Evolutionary conservation across 2,329 filamentous ascomycete species (phyloP).

Genomic region (Ceratocystis destructans): DNA sequence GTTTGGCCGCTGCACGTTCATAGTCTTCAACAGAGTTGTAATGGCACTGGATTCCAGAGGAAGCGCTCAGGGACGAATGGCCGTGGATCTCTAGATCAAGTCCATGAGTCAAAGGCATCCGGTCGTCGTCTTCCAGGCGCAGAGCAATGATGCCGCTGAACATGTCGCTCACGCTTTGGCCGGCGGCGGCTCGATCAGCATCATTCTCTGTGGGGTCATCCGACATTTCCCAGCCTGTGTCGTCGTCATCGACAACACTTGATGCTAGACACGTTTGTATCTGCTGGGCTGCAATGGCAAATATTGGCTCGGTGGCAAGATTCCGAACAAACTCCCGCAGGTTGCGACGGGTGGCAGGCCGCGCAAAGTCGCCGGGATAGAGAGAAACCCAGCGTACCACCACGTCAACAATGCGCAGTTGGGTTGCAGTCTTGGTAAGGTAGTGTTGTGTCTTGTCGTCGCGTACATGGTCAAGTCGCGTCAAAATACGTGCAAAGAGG

Average conservation of each 20-base stretch:
- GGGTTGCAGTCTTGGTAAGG: conserved; percentile 63
- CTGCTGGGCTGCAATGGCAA: conserved; percentile 71
- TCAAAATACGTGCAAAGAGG: conserved; percentile 64
- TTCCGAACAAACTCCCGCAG: conserved; percentile 62
- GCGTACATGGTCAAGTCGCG: conserved; percentile 57
- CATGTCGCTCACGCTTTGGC: conserved; percentile 29
- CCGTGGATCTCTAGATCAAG: conserved; percentile 20
- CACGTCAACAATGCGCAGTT: conserved; percentile 70
- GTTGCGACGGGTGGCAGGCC: conserved; percentile 54
- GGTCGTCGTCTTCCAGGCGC: conserved; percentile 33
- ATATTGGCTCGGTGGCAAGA: conserved; percentile 65
- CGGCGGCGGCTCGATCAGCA: conserved; percentile 24
- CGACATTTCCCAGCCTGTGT: conserved; percentile 78
- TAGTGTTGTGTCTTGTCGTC: conserved; percentile 53
- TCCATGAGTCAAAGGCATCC: conserved; percentile 18
- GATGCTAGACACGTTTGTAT: conserved; percentile 66
- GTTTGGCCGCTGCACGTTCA: conserved; percentile 57
- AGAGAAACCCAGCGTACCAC: conserved; percentile 78
- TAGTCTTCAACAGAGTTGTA: conserved; percentile 64
- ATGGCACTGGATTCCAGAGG: conserved; percentile 24
- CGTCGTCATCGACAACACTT: conserved; percentile 69
- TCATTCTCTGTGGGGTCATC: conserved; percentile 40
- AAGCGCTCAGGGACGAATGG: conserved; percentile 12
- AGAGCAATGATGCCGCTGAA: conserved; percentile 34
- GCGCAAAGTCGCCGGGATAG: conserved; percentile 89